phyloP scores from a whole-genome alignment of 2,329 filamentous ascomycete genomes.

The Geosmithia morbida region DNA sequence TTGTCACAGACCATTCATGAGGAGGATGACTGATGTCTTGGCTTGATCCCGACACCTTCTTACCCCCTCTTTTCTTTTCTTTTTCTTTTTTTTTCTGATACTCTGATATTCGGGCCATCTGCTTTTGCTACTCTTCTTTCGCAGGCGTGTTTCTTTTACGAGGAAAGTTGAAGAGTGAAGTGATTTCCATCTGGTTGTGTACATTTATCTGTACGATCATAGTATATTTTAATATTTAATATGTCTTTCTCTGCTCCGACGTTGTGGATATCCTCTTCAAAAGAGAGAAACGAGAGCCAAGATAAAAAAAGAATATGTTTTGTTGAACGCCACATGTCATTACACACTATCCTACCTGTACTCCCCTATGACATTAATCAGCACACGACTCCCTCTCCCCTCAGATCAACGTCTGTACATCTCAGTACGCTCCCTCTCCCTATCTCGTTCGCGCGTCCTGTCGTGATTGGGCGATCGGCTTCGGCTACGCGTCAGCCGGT shows the following conservation, averaged over 20 bases:
- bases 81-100: neutral
- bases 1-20: constrained; percentile 56
- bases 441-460: constrained; percentile 24
- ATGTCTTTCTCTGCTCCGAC: too few species aligned
- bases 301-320: neutral
- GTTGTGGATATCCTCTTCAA: too few species aligned
- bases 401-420: constrained; percentile 26
- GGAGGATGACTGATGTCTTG: constrained; percentile 40
- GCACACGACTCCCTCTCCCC: neutral
- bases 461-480: constrained; percentile 23
- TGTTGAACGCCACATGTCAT: too few species aligned
- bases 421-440: constrained; percentile 28
- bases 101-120: neutral
- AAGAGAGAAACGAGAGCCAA: neutral
- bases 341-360: neutral
- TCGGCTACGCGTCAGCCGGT: constrained; percentile 23
- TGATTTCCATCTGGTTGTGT: too few species aligned
- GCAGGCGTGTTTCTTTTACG: neutral
- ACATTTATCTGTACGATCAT: too few species aligned
- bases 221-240: too few species aligned
- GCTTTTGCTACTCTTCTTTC: neutral
- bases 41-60: neutral
- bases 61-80: neutral
- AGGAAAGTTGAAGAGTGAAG: too few species aligned
- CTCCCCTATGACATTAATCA: neutral